These are phyloP conservation scores for Yamadazyma sp. DNA, from an alignment of 1,139 yeast genomes.

Conservation along the genomic window DNA sequence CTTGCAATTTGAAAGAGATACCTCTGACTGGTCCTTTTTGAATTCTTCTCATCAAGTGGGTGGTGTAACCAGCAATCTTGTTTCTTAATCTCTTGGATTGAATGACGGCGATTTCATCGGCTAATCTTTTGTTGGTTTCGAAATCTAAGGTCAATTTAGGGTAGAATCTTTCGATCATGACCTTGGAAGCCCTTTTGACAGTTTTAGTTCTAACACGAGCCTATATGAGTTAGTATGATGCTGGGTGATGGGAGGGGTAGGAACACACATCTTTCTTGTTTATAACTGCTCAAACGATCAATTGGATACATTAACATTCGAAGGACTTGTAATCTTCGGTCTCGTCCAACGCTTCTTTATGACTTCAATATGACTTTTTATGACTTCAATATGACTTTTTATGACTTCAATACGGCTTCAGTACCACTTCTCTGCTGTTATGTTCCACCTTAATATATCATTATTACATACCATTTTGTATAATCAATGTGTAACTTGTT, in stretches of 20 bases:
- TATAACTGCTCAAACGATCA: too few species aligned
- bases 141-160: constrained; percentile 99
- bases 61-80: constrained; percentile 99
- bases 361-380: too few species aligned
- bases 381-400: too few species aligned
- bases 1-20: constrained; percentile 99
- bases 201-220: constrained; percentile 99
- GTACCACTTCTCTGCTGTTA: too few species aligned
- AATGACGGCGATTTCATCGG: constrained; percentile 97
- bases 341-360: too few species aligned
- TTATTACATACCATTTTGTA: constrained; percentile 13
- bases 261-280: too few species aligned
- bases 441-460: background rate
- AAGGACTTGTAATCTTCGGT: too few species aligned
- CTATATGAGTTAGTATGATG: constrained; percentile 33
- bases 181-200: constrained; percentile 99
- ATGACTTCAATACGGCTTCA: too few species aligned
- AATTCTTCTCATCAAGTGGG: constrained; percentile 99
- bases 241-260: background rate
- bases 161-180: constrained; percentile 99
- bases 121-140: constrained; percentile 99
- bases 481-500: constrained; percentile 7
- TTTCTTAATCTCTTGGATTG: constrained; percentile 99
- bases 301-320: too few species aligned
- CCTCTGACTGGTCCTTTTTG: constrained; percentile 99